These are phyloP conservation scores for Lasiosphaeria ovina DNA, from an alignment of 495 filamentous ascomycete genomes.

Conservation along the genomic window DNA sequence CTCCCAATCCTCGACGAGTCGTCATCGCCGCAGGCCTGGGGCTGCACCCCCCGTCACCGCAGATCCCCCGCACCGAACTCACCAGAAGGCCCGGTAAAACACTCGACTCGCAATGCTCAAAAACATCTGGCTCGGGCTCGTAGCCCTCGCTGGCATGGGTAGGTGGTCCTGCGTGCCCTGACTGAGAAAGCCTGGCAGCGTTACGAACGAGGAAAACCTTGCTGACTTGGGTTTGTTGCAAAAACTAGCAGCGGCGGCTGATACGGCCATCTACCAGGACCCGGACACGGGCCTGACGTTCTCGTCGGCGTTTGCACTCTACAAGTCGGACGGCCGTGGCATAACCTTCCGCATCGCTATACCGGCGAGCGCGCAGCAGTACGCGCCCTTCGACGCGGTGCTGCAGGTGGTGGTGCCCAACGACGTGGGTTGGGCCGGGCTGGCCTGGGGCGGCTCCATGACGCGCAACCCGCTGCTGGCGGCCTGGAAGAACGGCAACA, in stretches of 20 bases:
- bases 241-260: slow-evolving; percentile 23
- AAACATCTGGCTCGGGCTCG: slow-evolving; percentile 23
- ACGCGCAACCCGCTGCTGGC: slow-evolving; percentile 38
- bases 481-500: slow-evolving; percentile 34
- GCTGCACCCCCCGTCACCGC: too few species aligned
- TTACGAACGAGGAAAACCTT: background rate
- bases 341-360: slow-evolving; percentile 44
- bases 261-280: slow-evolving; percentile 37
- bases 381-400: slow-evolving; percentile 38
- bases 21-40: background rate
- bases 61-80: background rate
- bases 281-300: slow-evolving; percentile 52
- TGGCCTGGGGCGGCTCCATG: slow-evolving; percentile 46
- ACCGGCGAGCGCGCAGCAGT: slow-evolving; percentile 26
- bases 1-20: background rate
- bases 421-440: slow-evolving; percentile 42
- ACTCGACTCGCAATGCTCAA: slow-evolving; percentile 21
- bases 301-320: slow-evolving; percentile 38
- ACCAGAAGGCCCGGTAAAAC: background rate
- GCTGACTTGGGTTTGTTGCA: slow-evolving; percentile 9
- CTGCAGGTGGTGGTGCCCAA: slow-evolving; percentile 44
- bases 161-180: background rate
- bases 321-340: slow-evolving; percentile 32
- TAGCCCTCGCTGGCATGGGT: slow-evolving; percentile 23
- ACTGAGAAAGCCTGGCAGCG: too few species aligned